Base-by-base conservation (phyloP, 2,329 filamentous ascomycete species). In the Aspergillus japonicus region DNA sequence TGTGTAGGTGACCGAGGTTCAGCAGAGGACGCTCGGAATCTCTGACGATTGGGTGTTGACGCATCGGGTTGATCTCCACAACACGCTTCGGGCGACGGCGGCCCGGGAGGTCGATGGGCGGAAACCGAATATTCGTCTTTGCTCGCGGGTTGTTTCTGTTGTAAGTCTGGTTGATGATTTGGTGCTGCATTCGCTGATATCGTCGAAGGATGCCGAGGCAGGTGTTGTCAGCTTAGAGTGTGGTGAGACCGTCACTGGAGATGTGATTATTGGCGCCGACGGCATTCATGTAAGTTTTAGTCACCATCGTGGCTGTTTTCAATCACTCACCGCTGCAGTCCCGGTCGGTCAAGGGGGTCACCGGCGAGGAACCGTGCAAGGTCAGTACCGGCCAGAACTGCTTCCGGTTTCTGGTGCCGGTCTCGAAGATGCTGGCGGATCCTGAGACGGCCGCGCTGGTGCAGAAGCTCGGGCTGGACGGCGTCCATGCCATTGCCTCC, bases 191-290 rank as follows among this genome's bases (percentile, higher is more conserved):
- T 10, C 10, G 24, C 24, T 26, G 24, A 26, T 26, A 1, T 2
- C 5, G 24, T 26, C 0, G 2, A 21, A 64, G 62, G 66, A 72
- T 52, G 61, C 65, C 10, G 68, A 69, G 14, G 50, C 56, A 23
- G 71, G 70, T 12, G 58, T 63, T 2, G 64, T 75, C n/a, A 61
- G 59, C 5, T 67, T 73, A 5, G 67, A 70, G 31, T 63, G 75
- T 60, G 72, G 74, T 10, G 64, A 58, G 8, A 66, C 60, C 11
- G 57, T 71, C 31, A 66, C 66, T 1, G 76, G 67, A 21, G 76
- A 80, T 62, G 64, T 79, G 19, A 70, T 80, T n/a, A 63, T 80
- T 19, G 73, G 75, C 24, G 77, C 76, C 3, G 76, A 78, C 66
- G 77, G 76, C 2, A 70, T 79, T 12, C 71, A 77, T 39, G 68